Percentiles rank a stretch among this genome's conserved stretches.
These are phyloP conservation scores for Carex cristatella DNA, from an alignment of 176 grass and related monocot species.

Conservation along the genomic window DNA sequence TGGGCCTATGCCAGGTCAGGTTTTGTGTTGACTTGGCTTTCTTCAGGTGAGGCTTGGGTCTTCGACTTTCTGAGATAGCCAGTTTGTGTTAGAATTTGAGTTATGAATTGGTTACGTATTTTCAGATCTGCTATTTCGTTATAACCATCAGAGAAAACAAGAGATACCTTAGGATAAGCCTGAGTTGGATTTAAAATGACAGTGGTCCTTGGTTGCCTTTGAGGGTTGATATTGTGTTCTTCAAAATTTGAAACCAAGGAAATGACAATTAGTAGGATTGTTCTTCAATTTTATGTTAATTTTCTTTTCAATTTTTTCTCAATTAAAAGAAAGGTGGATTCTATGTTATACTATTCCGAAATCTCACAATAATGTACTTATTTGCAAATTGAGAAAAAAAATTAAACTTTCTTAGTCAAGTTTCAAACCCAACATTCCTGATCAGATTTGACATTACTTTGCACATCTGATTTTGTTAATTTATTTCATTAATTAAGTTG, in stretches of 20 bases:
- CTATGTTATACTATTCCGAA: background rate
- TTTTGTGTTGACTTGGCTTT: background rate
- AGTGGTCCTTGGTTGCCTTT: background rate
- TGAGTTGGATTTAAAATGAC: background rate
- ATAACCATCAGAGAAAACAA: background rate
- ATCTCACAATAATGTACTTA: background rate
- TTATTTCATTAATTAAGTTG: conserved; percentile 34
- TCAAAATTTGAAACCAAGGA: background rate
- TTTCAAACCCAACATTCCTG: background rate
- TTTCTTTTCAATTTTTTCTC: background rate
- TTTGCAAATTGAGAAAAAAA: background rate
- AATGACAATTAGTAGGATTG: background rate
- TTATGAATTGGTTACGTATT: background rate
- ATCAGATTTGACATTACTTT: background rate
- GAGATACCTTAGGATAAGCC: background rate
- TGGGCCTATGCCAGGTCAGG: background rate
- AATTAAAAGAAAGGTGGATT: background rate
- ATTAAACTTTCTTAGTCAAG: background rate
- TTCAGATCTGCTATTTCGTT: background rate
- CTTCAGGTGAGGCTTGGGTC: background rate
- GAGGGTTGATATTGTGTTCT: background rate
- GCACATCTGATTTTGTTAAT: background rate
- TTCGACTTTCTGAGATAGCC: background rate
- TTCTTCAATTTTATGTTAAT: background rate
- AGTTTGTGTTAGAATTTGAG: background rate